Evolutionary conservation across 192 early-diverging fungal species (phyloP).

Genomic region (Neocallimastix lanati): DNA sequence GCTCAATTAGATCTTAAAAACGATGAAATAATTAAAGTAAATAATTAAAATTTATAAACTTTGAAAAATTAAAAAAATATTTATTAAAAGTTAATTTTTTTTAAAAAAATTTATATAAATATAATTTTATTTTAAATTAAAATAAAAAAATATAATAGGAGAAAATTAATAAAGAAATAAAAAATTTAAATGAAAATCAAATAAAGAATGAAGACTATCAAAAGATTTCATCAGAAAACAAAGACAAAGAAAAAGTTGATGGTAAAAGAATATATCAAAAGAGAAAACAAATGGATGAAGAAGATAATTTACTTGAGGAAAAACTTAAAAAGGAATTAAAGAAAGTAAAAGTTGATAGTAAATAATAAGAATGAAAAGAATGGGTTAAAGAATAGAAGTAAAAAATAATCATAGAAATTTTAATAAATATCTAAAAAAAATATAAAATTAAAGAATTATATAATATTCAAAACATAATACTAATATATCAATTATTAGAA

Average conservation of each 20-base stretch:
- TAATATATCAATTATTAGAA: too few species aligned
- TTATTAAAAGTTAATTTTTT: too few species aligned
- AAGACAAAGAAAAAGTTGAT: background rate
- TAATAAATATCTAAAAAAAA: too few species aligned
- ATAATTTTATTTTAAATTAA: background rate
- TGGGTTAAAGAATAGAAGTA: too few species aligned
- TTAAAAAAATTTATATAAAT: too few species aligned
- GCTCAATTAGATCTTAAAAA: background rate
- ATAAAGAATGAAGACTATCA: background rate
- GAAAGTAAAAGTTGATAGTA: background rate
- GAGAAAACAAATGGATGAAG: background rate
- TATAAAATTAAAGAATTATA: too few species aligned
- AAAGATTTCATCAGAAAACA: background rate
- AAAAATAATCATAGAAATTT: too few species aligned
- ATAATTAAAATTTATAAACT: too few species aligned
- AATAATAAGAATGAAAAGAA: too few species aligned
- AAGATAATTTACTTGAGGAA: background rate
- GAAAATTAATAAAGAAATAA: background rate
- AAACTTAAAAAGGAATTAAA: background rate
- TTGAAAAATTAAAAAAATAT: too few species aligned
- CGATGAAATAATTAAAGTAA: background rate
- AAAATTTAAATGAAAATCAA: background rate
- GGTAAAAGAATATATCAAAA: background rate
- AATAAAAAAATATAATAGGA: background rate
- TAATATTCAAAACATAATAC: too few species aligned